Base-by-base conservation (phyloP, 2,329 filamentous ascomycete species). In the Xylariaceae sp. region DNA sequence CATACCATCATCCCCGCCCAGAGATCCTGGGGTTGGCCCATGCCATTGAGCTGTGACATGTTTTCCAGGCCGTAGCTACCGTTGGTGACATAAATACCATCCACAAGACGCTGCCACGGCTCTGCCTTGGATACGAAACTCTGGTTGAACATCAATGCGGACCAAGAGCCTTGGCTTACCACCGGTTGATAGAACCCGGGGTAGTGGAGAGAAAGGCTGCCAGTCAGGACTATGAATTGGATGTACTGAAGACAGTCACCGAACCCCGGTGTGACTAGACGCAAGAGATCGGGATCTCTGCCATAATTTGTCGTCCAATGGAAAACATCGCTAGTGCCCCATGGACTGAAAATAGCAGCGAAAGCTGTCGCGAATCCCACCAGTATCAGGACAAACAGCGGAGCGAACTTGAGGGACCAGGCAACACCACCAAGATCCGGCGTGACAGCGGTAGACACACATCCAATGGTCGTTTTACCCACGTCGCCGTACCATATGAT, bases 281-380 rank as follows among this genome's bases (percentile, higher is more conserved):
- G 87, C 51, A 99, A 80, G 63, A 97, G 79, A 75, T 99, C 95
- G 59, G 91, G 90, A 66, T 99, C 95, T 65, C 93, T 87, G 37
- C 95, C 95, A 71, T 96, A 98, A 71, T 99, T 99, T 69, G 91
- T 96, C n/a, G 91, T 92, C 92, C 93, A 99, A 64, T 90, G 88
- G 72, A 98, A 98, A 19, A 93, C 81, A 70, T 99, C 90, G 7
- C 86, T 86, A 1, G 91, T 90, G 19, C 95, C 95, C 93, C 95
- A 99, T 0, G 95, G 95, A 69, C 93, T 97, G 70, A 87, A 93
- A 40, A 96, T 90, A 48, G 87, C 90, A 2, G 95, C 92, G 63
- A 91, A 86, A 37, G 93, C 79, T 6, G 93, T 96, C 14, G 93
- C 91, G 55, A 92, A 74, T 1, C 87, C 95, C 44, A 96, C 90